Conservation (phyloP, 2,329 filamentous ascomycete genomes). For the Epichloe sp. region DNA sequence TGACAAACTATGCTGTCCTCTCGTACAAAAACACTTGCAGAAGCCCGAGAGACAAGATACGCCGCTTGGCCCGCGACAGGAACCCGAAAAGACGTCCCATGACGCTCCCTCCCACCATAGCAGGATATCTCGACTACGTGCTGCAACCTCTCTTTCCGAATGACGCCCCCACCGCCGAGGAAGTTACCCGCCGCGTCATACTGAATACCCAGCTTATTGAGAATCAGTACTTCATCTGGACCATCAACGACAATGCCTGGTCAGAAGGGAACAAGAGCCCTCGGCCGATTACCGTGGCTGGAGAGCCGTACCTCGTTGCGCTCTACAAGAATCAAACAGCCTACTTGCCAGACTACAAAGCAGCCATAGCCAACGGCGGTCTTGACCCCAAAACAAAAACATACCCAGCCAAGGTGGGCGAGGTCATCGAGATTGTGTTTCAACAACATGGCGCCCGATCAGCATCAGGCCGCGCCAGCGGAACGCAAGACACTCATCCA, state of each 20-base stretch:
- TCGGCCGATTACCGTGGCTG: background rate
- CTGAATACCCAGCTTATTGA: background rate
- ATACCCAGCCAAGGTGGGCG: slow-evolving; percentile 41
- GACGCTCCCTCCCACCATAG: background rate
- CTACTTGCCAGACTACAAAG: slow-evolving; percentile 34
- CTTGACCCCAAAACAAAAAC: slow-evolving; percentile 38
- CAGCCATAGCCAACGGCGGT: slow-evolving; percentile 34
- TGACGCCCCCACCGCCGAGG: background rate
- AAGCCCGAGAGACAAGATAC: background rate
- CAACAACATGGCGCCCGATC: slow-evolving; percentile 21
- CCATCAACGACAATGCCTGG: slow-evolving; percentile 29
- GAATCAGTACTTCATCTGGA: background rate
- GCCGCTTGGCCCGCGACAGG: slow-evolving; percentile 1
- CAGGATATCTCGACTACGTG: slow-evolving; percentile 1
- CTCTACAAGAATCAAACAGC: slow-evolving; percentile 6
- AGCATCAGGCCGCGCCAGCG: slow-evolving; percentile 15
- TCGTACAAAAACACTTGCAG: slow-evolving; percentile 21
- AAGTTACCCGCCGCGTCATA: background rate
- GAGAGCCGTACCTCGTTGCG: slow-evolving; percentile 7
- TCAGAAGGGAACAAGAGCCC: slow-evolving; percentile 17
- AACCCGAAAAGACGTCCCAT: background rate
- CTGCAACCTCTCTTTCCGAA: background rate
- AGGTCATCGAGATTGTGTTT: slow-evolving; percentile 41
- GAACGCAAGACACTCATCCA: slow-evolving; percentile 8
- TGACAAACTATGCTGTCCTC: slow-evolving; percentile 35